Evolutionary conservation across 108 stramenopile species (phyloP).

Genomic region (Parietichytrium sp.): DNA sequence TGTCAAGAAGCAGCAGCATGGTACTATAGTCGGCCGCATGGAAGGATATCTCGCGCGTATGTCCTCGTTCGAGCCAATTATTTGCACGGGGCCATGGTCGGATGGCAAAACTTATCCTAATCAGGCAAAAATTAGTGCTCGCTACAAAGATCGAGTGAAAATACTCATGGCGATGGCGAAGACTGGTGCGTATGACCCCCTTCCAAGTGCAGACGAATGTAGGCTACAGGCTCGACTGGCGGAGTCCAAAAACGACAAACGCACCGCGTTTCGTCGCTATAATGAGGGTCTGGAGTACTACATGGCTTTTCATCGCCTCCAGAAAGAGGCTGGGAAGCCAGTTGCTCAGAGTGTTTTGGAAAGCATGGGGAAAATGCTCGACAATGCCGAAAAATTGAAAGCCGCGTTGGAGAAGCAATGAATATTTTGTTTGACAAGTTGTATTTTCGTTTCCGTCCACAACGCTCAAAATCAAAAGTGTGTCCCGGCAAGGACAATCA

Average conservation of each 20-base stretch:
- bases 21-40: not conserved
- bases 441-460: too few species aligned
- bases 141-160: not conserved
- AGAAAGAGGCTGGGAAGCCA: slow-evolving; percentile 30
- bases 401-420: too few species aligned
- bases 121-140: not conserved
- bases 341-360: too few species aligned
- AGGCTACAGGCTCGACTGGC: not conserved
- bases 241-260: not conserved
- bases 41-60: not conserved
- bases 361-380: too few species aligned
- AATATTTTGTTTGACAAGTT: too few species aligned
- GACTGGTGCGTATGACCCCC: not conserved
- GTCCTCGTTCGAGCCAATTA: slow-evolving; percentile 2
- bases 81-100: slow-evolving; percentile 16
- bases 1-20: not conserved
- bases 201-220: not conserved
- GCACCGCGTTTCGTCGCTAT: not conserved
- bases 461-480: too few species aligned
- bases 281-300: slow-evolving; percentile 28
- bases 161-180: slow-evolving; percentile 1
- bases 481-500: too few species aligned
- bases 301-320: not conserved
- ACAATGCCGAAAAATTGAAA: too few species aligned
- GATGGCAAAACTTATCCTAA: not conserved